Conservation (phyloP, 2,329 filamentous ascomycete species). For the Trichoderma sp. region DNA sequence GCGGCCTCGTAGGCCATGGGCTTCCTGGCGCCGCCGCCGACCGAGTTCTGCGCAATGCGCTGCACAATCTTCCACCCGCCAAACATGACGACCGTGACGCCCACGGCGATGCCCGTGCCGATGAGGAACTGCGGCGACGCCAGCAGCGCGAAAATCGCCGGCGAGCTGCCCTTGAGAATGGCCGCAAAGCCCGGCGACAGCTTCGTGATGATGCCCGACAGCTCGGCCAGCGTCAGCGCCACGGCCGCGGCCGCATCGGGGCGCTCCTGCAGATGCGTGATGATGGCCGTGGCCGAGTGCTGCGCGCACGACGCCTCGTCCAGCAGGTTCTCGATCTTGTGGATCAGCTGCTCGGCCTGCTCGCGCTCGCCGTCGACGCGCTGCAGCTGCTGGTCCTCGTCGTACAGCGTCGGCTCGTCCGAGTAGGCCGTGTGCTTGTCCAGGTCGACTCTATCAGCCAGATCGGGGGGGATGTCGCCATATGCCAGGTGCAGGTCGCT, state of each 20-base stretch:
- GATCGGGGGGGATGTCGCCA: constrained; percentile 74
- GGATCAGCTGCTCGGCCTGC: constrained; percentile 61
- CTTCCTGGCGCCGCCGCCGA: constrained; percentile 25
- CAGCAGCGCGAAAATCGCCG: constrained; percentile 82
- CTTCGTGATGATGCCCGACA: constrained; percentile 78
- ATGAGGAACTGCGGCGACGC: constrained; percentile 93
- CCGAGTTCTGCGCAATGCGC: constrained; percentile 61
- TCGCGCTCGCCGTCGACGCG: constrained; percentile 54
- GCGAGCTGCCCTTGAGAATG: constrained; percentile 76
- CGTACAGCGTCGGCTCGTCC: constrained; percentile 29
- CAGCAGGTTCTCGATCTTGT: constrained; percentile 73
- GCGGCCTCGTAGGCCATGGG: constrained; percentile 36
- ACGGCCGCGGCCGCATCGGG: constrained; percentile 93
- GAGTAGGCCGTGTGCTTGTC: constrained; percentile 49
- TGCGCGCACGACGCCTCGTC: constrained; percentile 89
- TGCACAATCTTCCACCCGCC: constrained; percentile 98
- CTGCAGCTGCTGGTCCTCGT: neutral
- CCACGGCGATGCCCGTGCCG: constrained; percentile 82
- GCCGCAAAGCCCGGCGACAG: constrained; percentile 80
- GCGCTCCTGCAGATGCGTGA: constrained; percentile 67
- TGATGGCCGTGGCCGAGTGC: constrained; percentile 79
- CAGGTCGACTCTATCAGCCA: constrained; percentile 53
- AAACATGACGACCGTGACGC: constrained; percentile 93
- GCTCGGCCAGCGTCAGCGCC: constrained; percentile 86
- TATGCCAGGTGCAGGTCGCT: constrained; percentile 94